A percentile compares a stretch with the other conserved stretches of the same genome.
Evolutionary conservation across 2,329 filamentous ascomycete species (phyloP).

Genomic region (Hypoxylon sp.): DNA sequence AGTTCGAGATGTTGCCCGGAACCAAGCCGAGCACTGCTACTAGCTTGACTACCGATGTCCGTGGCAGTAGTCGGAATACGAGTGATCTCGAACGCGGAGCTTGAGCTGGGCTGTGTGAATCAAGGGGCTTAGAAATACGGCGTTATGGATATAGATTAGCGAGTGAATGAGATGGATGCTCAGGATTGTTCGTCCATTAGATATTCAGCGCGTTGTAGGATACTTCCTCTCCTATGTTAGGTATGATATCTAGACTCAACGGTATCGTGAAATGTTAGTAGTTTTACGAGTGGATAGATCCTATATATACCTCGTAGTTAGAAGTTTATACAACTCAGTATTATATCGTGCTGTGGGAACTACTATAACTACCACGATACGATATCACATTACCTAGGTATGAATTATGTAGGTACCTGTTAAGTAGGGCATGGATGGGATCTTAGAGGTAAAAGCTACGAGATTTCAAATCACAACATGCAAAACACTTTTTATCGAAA

Average conservation of each 20-base stretch:
- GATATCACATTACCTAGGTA: no score
- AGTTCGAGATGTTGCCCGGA: conserved; percentile 32
- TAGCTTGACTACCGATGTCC: conserved; percentile 16
- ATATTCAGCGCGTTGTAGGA: neutral
- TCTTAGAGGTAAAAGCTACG: neutral
- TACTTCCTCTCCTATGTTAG: neutral
- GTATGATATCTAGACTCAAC: conserved; percentile 1
- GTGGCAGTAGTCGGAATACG: neutral
- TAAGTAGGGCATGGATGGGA: neutral
- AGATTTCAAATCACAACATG: conserved; percentile 4
- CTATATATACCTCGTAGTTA: neutral
- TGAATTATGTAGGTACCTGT: neutral
- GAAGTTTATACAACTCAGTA: neutral
- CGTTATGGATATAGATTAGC: conserved; percentile 8
- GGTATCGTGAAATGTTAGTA: neutral
- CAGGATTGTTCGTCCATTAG: neutral
- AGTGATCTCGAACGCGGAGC: conserved; percentile 26
- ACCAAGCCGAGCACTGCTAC: conserved; percentile 33
- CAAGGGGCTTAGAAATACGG: neutral
- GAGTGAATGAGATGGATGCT: neutral
- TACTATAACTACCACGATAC: neutral
- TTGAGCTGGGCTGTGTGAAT: neutral
- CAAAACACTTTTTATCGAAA: neutral
- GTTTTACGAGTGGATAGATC: neutral
- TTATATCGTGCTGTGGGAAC: neutral